phyloP scores from a whole-genome alignment of 345 rosid species.

The Ceriops tagal region DNA sequence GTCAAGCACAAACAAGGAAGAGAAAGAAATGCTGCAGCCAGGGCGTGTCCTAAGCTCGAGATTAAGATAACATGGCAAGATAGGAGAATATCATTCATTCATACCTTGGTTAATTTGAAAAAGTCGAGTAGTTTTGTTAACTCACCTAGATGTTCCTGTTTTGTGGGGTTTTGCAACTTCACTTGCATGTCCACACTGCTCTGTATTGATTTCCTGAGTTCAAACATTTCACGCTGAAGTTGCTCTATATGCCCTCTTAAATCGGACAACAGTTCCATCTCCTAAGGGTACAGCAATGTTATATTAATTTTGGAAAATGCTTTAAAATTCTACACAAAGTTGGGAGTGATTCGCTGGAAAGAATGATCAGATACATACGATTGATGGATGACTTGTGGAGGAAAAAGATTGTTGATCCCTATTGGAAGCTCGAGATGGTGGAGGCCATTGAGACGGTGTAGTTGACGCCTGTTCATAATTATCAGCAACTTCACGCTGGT shows the following conservation, averaged over 20 bases:
- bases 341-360: neutral
- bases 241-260: constrained; percentile 67
- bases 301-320: neutral
- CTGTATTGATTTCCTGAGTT: constrained; percentile 49
- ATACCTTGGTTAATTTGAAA: no score
- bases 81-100: no score
- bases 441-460: constrained; percentile 25
- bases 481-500: constrained; percentile 33
- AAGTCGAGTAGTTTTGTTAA: neutral
- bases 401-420: constrained; percentile 28
- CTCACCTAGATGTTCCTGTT: constrained; percentile 53
- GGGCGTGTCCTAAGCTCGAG: no score
- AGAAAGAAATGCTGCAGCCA: neutral
- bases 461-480: constrained; percentile 37
- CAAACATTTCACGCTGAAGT: constrained; percentile 64
- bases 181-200: constrained; percentile 65
- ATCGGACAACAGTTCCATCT: constrained; percentile 57
- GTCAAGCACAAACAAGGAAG: neutral
- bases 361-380: constrained; percentile 37
- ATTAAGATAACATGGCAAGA: no score
- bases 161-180: constrained; percentile 40
- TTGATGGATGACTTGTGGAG: constrained; percentile 34
- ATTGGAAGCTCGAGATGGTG: constrained; percentile 25
- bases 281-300: constrained; percentile 34
- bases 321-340: neutral